A percentile compares a stretch with the other conserved stretches of the same genome.
Conservation (phyloP, 148 eudicot genomes). For the Euryodendron excelsum region DNA sequence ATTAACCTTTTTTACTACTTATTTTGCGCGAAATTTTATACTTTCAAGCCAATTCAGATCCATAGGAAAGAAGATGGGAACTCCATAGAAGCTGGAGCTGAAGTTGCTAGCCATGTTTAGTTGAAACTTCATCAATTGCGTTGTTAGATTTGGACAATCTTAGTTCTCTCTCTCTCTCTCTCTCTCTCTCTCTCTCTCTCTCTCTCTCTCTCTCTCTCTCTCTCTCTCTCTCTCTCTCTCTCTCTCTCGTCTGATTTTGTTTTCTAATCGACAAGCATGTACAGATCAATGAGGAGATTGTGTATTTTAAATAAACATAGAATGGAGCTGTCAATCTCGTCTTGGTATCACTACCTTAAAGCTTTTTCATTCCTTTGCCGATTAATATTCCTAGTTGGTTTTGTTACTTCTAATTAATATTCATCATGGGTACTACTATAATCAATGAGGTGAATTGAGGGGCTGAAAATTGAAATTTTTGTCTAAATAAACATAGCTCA, state of each 20-base stretch:
- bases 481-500: too few relatives aligned
- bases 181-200: too few relatives aligned
- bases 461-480: too few relatives aligned
- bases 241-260: background rate
- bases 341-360: too few relatives aligned
- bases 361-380: background rate
- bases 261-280: background rate
- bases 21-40: slow-evolving; percentile 61
- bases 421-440: too few relatives aligned
- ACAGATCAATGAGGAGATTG: background rate
- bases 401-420: too few relatives aligned
- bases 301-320: background rate
- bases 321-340: background rate
- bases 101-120: slow-evolving; percentile 28
- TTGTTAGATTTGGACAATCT: too few relatives aligned
- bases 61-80: slow-evolving; percentile 14
- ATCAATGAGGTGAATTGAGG: too few relatives aligned
- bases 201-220: too few relatives aligned
- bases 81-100: slow-evolving; percentile 17
- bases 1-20: slow-evolving; percentile 62
- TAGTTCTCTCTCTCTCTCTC: too few relatives aligned
- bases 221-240: too few relatives aligned
- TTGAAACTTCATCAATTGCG: background rate
- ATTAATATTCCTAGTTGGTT: too few relatives aligned
- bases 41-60: slow-evolving; percentile 57